Base-by-base conservation (phyloP, 1,139 yeast species). In the Meyerozyma sp. region DNA sequence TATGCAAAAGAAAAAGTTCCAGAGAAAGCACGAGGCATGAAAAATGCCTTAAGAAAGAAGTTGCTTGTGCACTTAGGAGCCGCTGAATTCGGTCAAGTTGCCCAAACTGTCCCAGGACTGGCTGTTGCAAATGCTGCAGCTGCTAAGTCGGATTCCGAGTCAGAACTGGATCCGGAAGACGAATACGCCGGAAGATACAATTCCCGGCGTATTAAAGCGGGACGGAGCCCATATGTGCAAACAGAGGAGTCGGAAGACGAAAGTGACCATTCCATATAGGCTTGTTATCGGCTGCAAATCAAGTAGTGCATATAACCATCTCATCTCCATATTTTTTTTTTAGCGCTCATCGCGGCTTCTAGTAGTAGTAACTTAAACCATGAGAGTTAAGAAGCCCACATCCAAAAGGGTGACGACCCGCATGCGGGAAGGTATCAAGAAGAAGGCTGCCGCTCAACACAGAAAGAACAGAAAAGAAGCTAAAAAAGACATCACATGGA, bases 401-500 rank as follows among this genome's bases (percentile, higher is more conserved):
- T 83, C 91, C 53, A 91, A 91, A 69, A 81, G 97, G 69, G 76
- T 81, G 44, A 79, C 93, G 62, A 91, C 98, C 62, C 89, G 94
- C 64, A 82, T 91, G 86, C 81, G 91, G 63, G 95, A 90, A 66
- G 98, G 98, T 54, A 89, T 93, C 62, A 86, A 89, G 72, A 93
- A 90, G 80, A 93, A 93, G 70, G 91, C 96, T 3, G 79, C 93
- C 39, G 97, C 98, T 21, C 94, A 91, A 57, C 77, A 84, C 55
- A 81, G 95, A 66, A 93, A 93, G 64, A 86, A 86, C 61, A 79
- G 77, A 56, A 93, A 93, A 68, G 54, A 65, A 18, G 79, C 95
- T 29, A 93, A 93, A 76, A 90, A 81, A 62, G 97, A 91, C 62
- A 81, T 81, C 7, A 91, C 98, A 11, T 93, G 98, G 98, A 89